These are phyloP conservation scores for Chiua virens DNA, from an alignment of 768 basidiomycete species.

Conservation along the genomic window DNA sequence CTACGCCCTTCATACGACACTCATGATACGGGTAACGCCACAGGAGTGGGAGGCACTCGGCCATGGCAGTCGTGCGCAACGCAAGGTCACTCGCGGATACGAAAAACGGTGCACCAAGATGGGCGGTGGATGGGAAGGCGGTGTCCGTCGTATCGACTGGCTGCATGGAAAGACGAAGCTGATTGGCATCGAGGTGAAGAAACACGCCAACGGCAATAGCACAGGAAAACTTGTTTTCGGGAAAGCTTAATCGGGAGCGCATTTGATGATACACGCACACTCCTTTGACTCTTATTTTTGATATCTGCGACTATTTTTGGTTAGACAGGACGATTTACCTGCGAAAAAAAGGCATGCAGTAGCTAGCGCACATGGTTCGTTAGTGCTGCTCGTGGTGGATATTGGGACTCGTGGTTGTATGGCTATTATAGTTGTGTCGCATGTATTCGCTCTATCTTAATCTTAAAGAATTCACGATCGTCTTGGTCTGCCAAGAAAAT, in stretches of 20 bases:
- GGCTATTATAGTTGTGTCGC: too few relatives aligned
- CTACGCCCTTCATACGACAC: slow-evolving; percentile 55
- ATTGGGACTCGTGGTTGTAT: slow-evolving; percentile 9
- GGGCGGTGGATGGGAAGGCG: slow-evolving; percentile 69
- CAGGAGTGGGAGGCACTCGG: slow-evolving; percentile 67
- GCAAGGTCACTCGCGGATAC: slow-evolving; percentile 60
- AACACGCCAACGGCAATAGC: slow-evolving; percentile 36
- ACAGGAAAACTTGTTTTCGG: slow-evolving; percentile 52
- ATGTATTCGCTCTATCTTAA: too few relatives aligned
- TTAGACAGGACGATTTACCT: not conserved
- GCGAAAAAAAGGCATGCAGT: not conserved
- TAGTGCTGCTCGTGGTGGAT: slow-evolving; percentile 9
- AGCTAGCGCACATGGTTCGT: slow-evolving; percentile 15
- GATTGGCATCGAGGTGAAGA: slow-evolving; percentile 61
- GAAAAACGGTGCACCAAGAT: slow-evolving; percentile 58
- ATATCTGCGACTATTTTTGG: not conserved
- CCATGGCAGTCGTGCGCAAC: slow-evolving; percentile 53
- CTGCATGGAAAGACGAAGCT: slow-evolving; percentile 59
- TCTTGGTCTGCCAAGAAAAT: too few relatives aligned
- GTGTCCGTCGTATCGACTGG: slow-evolving; percentile 69
- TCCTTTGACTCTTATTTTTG: slow-evolving; percentile 1
- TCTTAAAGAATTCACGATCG: too few relatives aligned
- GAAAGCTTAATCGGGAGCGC: slow-evolving; percentile 29
- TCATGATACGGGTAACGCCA: slow-evolving; percentile 55
- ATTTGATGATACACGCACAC: not conserved